Evolutionary conservation across 2,329 filamentous ascomycete genomes (phyloP), one percentile per base, ranked within the genome.

Genomic region (Claviceps lovelessii): DNA sequence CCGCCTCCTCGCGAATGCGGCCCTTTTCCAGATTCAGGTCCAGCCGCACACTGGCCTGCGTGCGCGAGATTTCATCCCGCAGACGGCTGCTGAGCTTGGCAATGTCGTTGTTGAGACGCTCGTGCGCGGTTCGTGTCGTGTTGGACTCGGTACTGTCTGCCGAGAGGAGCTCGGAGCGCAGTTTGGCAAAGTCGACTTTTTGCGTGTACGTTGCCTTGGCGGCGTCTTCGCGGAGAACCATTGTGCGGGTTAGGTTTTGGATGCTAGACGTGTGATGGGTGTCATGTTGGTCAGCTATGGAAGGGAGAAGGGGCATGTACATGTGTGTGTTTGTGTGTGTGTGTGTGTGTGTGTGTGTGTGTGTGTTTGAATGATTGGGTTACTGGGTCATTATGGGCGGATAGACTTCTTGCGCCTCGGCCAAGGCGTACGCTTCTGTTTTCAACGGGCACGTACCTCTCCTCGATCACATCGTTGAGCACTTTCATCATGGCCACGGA

Each of bases 401-500:
- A 37, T 11, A 3, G 35, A 37, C 10, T 37, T 11, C 35, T 37
- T 37, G 33, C 33, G 33, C 9, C 33, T 10, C 9, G 8, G 4
- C 11, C 10, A 37, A 11, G 9, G 35, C 11, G 35, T 9, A 37
- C 23, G 23, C 35, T 37, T 11, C 11, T 10, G 2, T 37, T 4
- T 37, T 10, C 7, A 4, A 37, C 10, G 23, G 23, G 23, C 35
- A 19, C 55, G 51, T 61, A 85, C 84, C 85, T 95, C 72, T 98
- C 93, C 68, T 97, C 88, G 60, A 98, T 96, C 10, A 97, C 91
- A 68, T 97, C 90, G 70, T 90, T 90, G 44, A 98, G 76, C 7
- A 97, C 88, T 67, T 88, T 88, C 93, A 98, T 97, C 86, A 96
- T 93, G n/a, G 93, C 91, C 31, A 89, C 90, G 2, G 90, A 85